Evolutionary conservation across 2,329 filamentous ascomycete genomes (phyloP).

Genomic region (Tolypocladium nubicola): DNA sequence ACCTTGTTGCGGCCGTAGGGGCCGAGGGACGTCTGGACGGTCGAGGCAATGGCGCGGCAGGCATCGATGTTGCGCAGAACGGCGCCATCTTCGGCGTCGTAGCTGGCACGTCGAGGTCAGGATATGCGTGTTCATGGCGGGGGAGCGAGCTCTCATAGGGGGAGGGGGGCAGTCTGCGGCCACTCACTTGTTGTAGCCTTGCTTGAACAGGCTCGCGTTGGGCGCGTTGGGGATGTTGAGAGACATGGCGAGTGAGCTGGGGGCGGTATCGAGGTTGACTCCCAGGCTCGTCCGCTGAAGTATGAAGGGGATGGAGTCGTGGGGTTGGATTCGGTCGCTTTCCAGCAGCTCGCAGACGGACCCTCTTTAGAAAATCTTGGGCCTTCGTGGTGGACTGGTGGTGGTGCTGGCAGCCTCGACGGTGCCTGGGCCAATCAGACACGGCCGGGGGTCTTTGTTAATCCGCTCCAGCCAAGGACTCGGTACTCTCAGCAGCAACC

Average conservation of each 20-base stretch:
- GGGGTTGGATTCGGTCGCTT: conserved; percentile 1
- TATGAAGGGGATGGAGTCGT: conserved; percentile 1
- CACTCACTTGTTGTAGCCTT: conserved; percentile 86
- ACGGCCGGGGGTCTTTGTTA: neutral
- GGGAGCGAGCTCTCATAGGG: conserved; percentile 7
- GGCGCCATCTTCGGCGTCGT: conserved; percentile 97
- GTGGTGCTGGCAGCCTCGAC: neutral
- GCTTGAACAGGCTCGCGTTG: conserved; percentile 88
- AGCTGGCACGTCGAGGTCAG: conserved; percentile 45
- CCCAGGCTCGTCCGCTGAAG: conserved; percentile 1
- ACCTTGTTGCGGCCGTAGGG: conserved; percentile 99
- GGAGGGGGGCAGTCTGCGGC: conserved; percentile 10
- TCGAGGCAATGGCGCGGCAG: conserved; percentile 89
- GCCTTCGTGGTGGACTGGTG: neutral
- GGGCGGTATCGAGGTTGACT: conserved; percentile 1
- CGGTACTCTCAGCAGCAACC: neutral
- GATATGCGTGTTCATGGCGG: neutral
- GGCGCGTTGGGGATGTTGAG: conserved; percentile 91
- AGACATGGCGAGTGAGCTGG: conserved; percentile 54
- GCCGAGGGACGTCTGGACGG: conserved; percentile 92
- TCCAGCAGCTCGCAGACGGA: neutral
- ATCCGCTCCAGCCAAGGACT: neutral
- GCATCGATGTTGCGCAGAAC: conserved; percentile 98
- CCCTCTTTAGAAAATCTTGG: neutral
- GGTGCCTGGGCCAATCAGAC: neutral